A percentile compares a stretch with the other conserved stretches of the same genome.
These are phyloP conservation scores for Zygotorulaspora mrakii DNA, from an alignment of 1,139 yeast genomes.

Conservation along the genomic window DNA sequence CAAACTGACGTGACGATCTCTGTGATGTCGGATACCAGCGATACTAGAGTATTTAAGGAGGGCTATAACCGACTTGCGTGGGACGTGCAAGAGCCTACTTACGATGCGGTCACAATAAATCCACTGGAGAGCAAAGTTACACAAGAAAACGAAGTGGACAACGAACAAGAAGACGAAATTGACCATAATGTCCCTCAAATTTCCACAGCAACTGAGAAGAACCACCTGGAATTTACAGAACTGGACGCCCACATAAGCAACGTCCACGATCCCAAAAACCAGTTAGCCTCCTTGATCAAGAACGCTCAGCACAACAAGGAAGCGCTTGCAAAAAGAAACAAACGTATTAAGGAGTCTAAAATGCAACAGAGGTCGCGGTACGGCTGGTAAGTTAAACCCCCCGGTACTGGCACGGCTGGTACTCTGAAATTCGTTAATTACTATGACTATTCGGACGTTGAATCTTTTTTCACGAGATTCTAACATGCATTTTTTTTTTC, in stretches of 20 bases:
- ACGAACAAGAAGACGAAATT: not conserved
- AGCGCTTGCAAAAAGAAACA: constrained; percentile 30
- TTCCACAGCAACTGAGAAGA: not conserved
- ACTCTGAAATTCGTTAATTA: too few species aligned
- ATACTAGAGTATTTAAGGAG: constrained; percentile 13
- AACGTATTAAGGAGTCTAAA: constrained; percentile 26
- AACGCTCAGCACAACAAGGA: constrained; percentile 36
- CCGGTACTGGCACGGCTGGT: too few species aligned
- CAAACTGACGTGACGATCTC: not conserved
- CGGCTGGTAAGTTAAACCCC: constrained; percentile 30
- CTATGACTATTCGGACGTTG: constrained; percentile 1
- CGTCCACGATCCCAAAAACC: constrained; percentile 35
- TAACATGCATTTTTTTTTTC: too few species aligned
- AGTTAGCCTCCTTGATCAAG: constrained; percentile 34
- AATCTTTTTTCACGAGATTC: constrained; percentile 3
- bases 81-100: constrained; percentile 9
- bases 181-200: not conserved
- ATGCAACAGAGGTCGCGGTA: constrained; percentile 28
- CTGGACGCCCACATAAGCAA: constrained; percentile 1
- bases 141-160: constrained; percentile 13
- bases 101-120: constrained; percentile 3
- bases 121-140: constrained; percentile 6
- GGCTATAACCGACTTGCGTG: constrained; percentile 17
- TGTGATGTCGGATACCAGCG: not conserved
- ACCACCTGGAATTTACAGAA: not conserved